Base-by-base conservation (phyloP, 768 basidiomycete genomes). In the Jaapia argillacea region DNA sequence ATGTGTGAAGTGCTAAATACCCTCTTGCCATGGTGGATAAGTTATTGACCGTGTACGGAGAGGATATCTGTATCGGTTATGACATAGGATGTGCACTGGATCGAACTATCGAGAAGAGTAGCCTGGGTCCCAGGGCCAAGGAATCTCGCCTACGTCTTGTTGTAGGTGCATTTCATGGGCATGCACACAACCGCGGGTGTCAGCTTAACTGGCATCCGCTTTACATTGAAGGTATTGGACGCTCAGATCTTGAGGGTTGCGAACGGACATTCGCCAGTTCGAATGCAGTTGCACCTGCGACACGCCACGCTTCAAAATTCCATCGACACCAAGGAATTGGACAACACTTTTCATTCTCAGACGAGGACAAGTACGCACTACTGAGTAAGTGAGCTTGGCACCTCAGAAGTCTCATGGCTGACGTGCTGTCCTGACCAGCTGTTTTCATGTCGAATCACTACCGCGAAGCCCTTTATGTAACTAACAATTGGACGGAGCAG, bases 321-420 rank as follows among this genome's bases (percentile, higher is more conserved):
- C 61, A 61, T 45, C 53, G 54, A 1, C 54, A 51, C n/a, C 58
- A 59, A 31, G 49, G 46, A 0, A 57, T 62, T n/a, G 49, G 56
- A 6, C 33, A 41, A 23, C 48, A 52, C 25, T 53, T 55, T 14
- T 20, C 6, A 0, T 48, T 45, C n/a, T 61, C 57, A 54, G 49
- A 51, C 28, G 37, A 26, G 1, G 46, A 54, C 14, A 56, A 58
- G n/a, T 53, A 58, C 37, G 45, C 44, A 0, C 48, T 48, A 3
- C 41, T 54, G 0, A 57, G 60, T 59, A 47, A n/a, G n/a, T n/a
- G n/a, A n/a, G n/a, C n/a, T n/a, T n/a, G n/a, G n/a, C n/a, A n/a
- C n/a, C n/a, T n/a, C n/a, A n/a, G n/a, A n/a, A n/a, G n/a, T n/a
- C n/a, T n/a, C n/a, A n/a, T n/a, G n/a, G n/a, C n/a, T n/a, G n/a